Percentiles rank a stretch among this genome's conserved stretches.
Conservation (phyloP, 371 early-diverging fungal species). For the Syncephalis fuscata region DNA sequence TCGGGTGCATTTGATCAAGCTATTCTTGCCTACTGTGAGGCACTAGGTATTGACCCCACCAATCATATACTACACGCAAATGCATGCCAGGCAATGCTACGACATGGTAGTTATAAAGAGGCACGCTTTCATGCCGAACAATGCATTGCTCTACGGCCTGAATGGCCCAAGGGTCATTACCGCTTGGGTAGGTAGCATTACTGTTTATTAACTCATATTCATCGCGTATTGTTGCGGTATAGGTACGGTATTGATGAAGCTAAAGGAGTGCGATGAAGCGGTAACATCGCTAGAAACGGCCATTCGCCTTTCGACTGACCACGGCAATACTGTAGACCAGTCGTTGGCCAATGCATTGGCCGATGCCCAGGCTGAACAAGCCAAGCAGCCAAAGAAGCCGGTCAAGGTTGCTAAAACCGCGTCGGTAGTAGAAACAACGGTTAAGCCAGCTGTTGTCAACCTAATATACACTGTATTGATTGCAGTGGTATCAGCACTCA, state of each 20-base stretch:
- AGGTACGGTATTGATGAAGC: background rate
- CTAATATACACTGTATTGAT: too few relatives aligned
- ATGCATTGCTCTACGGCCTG: background rate
- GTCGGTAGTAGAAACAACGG: too few relatives aligned
- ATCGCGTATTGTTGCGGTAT: too few relatives aligned
- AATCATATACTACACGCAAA: background rate
- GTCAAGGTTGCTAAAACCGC: too few relatives aligned
- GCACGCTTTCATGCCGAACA: background rate
- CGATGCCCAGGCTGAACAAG: too few relatives aligned
- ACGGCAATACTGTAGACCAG: too few relatives aligned
- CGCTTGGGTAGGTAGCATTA: background rate
- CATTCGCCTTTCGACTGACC: background rate
- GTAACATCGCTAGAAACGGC: background rate
- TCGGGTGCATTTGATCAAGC: background rate
- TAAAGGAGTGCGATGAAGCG: background rate
- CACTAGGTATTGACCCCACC: background rate
- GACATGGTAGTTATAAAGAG: background rate
- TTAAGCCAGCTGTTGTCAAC: too few relatives aligned
- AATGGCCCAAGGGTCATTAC: conserved; percentile 1
- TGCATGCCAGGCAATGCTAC: background rate
- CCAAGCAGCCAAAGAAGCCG: too few relatives aligned
- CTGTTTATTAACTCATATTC: too few relatives aligned
- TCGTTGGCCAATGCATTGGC: too few relatives aligned
- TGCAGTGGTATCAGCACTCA: too few relatives aligned
- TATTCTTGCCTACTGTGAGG: background rate